phyloP scores from a whole-genome alignment of 2,329 filamentous ascomycete species.

The Curvularia verruculosa region DNA sequence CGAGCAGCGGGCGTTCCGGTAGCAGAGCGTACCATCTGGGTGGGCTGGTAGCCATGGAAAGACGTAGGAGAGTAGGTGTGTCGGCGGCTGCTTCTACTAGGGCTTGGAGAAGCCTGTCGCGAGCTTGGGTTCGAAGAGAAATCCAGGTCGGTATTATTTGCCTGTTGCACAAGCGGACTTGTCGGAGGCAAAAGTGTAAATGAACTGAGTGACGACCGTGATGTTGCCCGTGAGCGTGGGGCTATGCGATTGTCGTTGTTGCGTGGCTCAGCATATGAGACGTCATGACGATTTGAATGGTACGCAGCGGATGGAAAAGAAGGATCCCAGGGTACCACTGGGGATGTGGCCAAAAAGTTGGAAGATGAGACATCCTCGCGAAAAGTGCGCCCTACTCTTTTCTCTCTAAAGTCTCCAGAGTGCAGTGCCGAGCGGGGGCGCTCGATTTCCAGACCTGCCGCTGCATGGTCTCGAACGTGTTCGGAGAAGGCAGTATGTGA shows the following conservation, averaged over 20 bases:
- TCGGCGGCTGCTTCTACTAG: constrained; percentile 63
- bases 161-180: constrained; percentile 87
- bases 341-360: constrained; percentile 54
- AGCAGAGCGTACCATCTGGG: constrained; percentile 43
- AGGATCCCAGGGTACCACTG: constrained; percentile 63
- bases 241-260: constrained; percentile 43
- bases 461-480: constrained; percentile 34
- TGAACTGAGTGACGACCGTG: constrained; percentile 71
- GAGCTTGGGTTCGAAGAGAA: constrained; percentile 57
- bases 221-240: constrained; percentile 50
- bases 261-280: constrained; percentile 24
- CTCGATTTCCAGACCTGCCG: constrained; percentile 66
- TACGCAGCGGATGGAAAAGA: constrained; percentile 52
- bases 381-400: constrained; percentile 41
- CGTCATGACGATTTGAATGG: constrained; percentile 20
- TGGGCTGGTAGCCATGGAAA: constrained; percentile 58
- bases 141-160: constrained; percentile 80
- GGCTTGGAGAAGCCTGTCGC: constrained; percentile 48
- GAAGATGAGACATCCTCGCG: constrained; percentile 19
- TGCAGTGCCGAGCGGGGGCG: constrained; percentile 77
- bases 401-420: constrained; percentile 66
- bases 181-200: constrained; percentile 89
- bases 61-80: constrained; percentile 73
- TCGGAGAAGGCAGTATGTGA: constrained; percentile 42
- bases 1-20: constrained; percentile 41